phyloP scores from a whole-genome alignment of 1,139 yeast species.

The Meyerozyma smithsonii region DNA sequence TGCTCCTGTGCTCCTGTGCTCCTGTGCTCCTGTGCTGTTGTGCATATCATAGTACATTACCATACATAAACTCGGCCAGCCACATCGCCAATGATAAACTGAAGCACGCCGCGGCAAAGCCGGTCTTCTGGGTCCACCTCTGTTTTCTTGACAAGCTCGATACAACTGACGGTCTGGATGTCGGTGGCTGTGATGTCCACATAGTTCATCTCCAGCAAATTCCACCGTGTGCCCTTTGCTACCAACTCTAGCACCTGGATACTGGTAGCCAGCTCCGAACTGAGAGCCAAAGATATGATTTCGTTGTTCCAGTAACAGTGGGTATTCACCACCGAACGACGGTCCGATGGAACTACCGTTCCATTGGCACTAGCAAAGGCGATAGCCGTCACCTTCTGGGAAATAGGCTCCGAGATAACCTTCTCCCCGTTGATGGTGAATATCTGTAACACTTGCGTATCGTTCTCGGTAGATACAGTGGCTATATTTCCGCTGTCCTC shows the following conservation, averaged over 20 bases:
- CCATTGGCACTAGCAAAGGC: conserved; percentile 32
- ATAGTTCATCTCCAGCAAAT: conserved; percentile 14
- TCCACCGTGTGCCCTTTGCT: conserved; percentile 20
- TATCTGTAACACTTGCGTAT: conserved; percentile 23
- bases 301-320: conserved; percentile 41
- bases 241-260: conserved; percentile 25
- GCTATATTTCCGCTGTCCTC: conserved; percentile 54
- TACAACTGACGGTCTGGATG: neutral
- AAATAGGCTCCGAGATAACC: conserved; percentile 7
- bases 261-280: conserved; percentile 7
- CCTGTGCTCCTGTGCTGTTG: too few species aligned
- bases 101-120: conserved; percentile 29
- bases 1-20: too few species aligned
- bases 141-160: conserved; percentile 25
- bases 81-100: conserved; percentile 34
- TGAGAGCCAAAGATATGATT: conserved; percentile 23
- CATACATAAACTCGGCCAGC: conserved; percentile 32
- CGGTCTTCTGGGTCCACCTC: conserved; percentile 34
- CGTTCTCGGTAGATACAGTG: conserved; percentile 19
- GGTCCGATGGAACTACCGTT: conserved; percentile 23
- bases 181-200: conserved; percentile 12
- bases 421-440: conserved; percentile 54
- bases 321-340: conserved; percentile 17
- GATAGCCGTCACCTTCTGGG: conserved; percentile 14
- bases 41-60: conserved; percentile 6